Evolutionary conservation across 1,139 yeast species (phyloP).

Genomic region (Suhomyces choctaworum): DNA sequence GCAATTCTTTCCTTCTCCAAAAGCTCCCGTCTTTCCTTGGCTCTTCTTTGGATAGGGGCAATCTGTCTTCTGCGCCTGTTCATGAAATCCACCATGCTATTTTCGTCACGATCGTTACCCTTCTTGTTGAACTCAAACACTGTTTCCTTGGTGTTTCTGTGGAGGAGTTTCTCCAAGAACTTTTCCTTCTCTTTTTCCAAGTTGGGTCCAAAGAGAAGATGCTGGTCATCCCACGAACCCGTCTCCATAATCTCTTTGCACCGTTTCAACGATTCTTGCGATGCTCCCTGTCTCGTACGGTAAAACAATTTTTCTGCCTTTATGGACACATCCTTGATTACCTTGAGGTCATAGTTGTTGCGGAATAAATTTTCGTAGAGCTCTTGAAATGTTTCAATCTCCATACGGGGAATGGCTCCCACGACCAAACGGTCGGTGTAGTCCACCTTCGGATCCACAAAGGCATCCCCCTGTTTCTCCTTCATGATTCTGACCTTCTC

Average conservation of each 20-base stretch:
- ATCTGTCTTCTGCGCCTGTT: conserved; percentile 79
- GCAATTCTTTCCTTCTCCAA: conserved; percentile 74
- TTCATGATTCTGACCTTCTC: conserved; percentile 54
- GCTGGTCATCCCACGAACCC: conserved; percentile 85
- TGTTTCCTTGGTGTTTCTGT: conserved; percentile 77
- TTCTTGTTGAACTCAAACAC: conserved; percentile 83
- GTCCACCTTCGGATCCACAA: conserved; percentile 55
- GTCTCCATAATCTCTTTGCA: conserved; percentile 75
- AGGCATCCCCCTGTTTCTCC: conserved; percentile 42
- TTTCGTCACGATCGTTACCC: conserved; percentile 51
- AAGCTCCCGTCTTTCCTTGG: conserved; percentile 67
- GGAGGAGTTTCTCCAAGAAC: conserved; percentile 67
- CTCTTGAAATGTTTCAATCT: conserved; percentile 72
- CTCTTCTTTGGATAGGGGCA: conserved; percentile 82
- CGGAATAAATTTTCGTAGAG: conserved; percentile 61
- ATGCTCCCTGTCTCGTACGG: conserved; percentile 85
- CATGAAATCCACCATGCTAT: conserved; percentile 81
- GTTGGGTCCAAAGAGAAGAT: conserved; percentile 72
- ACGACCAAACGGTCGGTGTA: conserved; percentile 78
- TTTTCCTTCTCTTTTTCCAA: conserved; percentile 71
- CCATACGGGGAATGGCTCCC: conserved; percentile 77
- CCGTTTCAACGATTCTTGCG: conserved; percentile 79
- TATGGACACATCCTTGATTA: conserved; percentile 66
- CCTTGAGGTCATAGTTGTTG: conserved; percentile 68
- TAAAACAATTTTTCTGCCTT: conserved; percentile 88